Evolutionary conservation across 1,139 yeast genomes (phyloP).

Genomic region (Nakaseomyces nivariensis): DNA sequence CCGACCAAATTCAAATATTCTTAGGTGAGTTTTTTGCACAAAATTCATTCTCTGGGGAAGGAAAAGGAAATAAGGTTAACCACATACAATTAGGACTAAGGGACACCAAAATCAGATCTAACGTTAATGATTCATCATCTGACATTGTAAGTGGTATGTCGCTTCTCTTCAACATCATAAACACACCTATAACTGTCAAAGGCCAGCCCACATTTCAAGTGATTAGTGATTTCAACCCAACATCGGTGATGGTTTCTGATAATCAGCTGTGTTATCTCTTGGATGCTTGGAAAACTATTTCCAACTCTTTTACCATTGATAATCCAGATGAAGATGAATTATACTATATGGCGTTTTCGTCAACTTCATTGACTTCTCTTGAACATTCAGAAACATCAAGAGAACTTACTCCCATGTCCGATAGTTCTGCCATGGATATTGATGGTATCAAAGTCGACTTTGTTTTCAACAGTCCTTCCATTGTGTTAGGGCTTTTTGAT

Average conservation of each 20-base stretch:
- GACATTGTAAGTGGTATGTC: constrained; percentile 67
- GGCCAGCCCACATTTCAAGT: constrained; percentile 46
- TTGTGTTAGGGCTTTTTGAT: constrained; percentile 58
- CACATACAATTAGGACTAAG: constrained; percentile 58
- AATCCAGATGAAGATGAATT: constrained; percentile 1
- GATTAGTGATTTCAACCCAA: constrained; percentile 54
- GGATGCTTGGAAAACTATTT: constrained; percentile 46
- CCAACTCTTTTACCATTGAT: constrained; percentile 44
- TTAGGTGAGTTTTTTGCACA: constrained; percentile 75
- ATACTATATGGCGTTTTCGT: not conserved
- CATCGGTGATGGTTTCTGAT: constrained; percentile 65
- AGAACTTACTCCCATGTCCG: not conserved
- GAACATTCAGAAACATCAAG: not conserved
- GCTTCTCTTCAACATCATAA: constrained; percentile 51
- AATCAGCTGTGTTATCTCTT: constrained; percentile 56
- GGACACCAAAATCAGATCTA: constrained; percentile 57
- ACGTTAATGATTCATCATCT: constrained; percentile 40
- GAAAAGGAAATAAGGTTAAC: constrained; percentile 34
- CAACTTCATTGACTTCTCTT: not conserved
- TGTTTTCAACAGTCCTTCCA: constrained; percentile 48
- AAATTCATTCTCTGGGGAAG: constrained; percentile 42
- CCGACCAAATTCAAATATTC: constrained; percentile 59
- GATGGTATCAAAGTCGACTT: constrained; percentile 34
- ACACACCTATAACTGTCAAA: constrained; percentile 36
- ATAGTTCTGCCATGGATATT: not conserved